Percentiles rank a stretch among this genome's conserved stretches.
These are phyloP conservation scores for Termitomyces sp. DNA, from an alignment of 768 basidiomycete species.

Conservation along the genomic window DNA sequence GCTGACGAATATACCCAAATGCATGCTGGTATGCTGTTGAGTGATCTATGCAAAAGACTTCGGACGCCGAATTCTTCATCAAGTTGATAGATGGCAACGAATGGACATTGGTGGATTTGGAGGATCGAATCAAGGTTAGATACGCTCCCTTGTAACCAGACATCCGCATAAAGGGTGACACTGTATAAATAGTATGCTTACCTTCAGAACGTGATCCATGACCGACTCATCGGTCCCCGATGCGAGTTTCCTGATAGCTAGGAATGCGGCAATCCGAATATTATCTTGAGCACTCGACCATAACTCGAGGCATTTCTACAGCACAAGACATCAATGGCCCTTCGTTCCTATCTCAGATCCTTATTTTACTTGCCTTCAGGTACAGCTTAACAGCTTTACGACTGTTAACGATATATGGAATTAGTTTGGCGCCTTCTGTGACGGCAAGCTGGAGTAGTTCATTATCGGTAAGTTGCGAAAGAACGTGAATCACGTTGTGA, in stretches of 20 bases:
- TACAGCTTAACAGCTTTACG: slow-evolving; percentile 83
- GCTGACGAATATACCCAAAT: slow-evolving; percentile 91
- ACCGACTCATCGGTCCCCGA: slow-evolving; percentile 74
- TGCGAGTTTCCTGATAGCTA: slow-evolving; percentile 78
- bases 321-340: neutral
- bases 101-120: slow-evolving; percentile 80
- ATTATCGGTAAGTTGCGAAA: slow-evolving; percentile 68
- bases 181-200: slow-evolving; percentile 23
- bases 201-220: slow-evolving; percentile 84
- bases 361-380: slow-evolving; percentile 55
- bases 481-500: slow-evolving; percentile 75
- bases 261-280: slow-evolving; percentile 79
- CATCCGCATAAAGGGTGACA: neutral
- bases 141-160: slow-evolving; percentile 66
- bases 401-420: slow-evolving; percentile 83
- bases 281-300: slow-evolving; percentile 83
- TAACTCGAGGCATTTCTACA: slow-evolving; percentile 74
- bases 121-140: slow-evolving; percentile 75
- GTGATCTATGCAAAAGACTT: slow-evolving; percentile 79
- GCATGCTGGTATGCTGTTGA: slow-evolving; percentile 84
- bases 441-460: slow-evolving; percentile 67
- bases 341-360: neutral
- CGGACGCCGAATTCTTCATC: slow-evolving; percentile 97
- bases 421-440: slow-evolving; percentile 79
- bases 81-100: slow-evolving; percentile 89